Evolutionary conservation across 176 grass and related monocot species (phyloP).

Genomic region (Carex littledalei): DNA sequence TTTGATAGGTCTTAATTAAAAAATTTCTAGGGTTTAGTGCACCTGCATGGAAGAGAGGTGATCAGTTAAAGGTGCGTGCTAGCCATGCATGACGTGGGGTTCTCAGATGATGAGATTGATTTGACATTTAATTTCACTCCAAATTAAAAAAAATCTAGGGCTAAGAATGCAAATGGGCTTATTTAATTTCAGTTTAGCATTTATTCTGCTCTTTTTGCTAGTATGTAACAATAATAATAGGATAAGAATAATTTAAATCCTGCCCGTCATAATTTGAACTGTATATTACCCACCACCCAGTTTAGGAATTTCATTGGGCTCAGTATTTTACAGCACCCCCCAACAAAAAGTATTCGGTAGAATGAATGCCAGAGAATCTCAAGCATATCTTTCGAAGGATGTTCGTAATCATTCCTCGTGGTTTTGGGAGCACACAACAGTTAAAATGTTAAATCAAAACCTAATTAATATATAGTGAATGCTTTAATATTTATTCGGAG

Average conservation of each 20-base stretch:
- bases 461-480: not conserved
- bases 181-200: not conserved
- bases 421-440: not conserved
- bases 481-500: not conserved
- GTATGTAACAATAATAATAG: not conserved
- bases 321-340: not conserved
- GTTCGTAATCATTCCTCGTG: not conserved
- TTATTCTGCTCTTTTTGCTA: not conserved
- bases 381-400: not conserved
- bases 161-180: not conserved
- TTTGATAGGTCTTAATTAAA: constrained; percentile 40
- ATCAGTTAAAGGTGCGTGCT: not conserved
- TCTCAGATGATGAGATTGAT: constrained; percentile 39
- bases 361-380: not conserved
- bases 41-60: constrained; percentile 3
- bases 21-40: constrained; percentile 8
- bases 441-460: not conserved
- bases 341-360: not conserved
- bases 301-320: not conserved
- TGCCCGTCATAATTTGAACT: not conserved
- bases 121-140: constrained; percentile 31
- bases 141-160: not conserved
- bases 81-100: constrained; percentile 39
- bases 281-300: not conserved
- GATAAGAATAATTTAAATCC: not conserved